phyloP scores from a whole-genome alignment of 441 rosid species.

The Rhodomyrtus psidioides region DNA sequence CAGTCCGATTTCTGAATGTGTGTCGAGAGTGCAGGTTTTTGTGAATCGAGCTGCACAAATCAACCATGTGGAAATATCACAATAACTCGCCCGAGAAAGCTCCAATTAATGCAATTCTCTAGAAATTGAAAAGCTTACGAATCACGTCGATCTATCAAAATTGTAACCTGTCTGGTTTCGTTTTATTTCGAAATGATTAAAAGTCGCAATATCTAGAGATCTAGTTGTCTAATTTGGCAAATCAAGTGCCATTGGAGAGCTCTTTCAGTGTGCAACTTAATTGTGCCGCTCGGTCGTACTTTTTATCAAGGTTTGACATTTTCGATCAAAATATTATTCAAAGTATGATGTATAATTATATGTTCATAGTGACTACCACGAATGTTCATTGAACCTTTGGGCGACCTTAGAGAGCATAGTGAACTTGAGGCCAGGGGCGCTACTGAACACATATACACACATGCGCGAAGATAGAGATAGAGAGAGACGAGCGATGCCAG shows the following conservation, averaged over 20 bases:
- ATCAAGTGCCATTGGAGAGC: not conserved
- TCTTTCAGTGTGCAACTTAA: not conserved
- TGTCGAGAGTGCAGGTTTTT: not conserved
- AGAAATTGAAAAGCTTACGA: not conserved
- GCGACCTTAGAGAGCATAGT: too few species aligned
- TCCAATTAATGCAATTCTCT: accelerated
- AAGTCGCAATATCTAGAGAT: not conserved
- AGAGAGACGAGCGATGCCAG: not conserved
- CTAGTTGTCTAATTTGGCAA: accelerated
- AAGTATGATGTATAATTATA: too few species aligned
- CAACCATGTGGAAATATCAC: not conserved
- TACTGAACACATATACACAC: too few species aligned
- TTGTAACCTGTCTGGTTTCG: accelerated
- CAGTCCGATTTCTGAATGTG: accelerated
- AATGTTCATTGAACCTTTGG: not conserved
- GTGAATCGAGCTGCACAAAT: accelerated
- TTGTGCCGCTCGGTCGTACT: not conserved
- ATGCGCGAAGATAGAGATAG: too few species aligned
- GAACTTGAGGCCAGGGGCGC: too few species aligned
- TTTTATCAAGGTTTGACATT: not conserved
- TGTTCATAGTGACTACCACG: not conserved
- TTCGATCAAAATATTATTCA: too few species aligned
- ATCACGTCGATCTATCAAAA: accelerated
- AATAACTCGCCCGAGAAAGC: accelerated
- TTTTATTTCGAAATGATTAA: not conserved